A percentile compares a stretch with the other conserved stretches of the same genome.
Evolutionary conservation across 371 early-diverging fungal species (phyloP).

Genomic region (Apophysomyces elegans): DNA sequence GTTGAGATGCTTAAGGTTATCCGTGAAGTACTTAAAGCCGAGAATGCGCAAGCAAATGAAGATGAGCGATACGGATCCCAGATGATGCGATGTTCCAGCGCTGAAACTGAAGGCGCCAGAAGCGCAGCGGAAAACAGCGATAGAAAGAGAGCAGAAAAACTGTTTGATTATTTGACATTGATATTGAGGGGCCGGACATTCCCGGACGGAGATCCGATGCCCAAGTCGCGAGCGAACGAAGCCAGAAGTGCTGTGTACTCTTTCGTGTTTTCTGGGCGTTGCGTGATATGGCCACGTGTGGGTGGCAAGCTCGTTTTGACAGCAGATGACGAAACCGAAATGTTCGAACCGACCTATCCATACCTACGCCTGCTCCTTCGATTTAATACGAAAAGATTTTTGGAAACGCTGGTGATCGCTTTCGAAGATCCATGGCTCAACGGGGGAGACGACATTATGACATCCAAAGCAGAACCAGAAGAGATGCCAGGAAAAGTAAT

Average conservation of each 20-base stretch:
- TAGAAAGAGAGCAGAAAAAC: slow-evolving; percentile 59
- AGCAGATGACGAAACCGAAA: slow-evolving; percentile 58
- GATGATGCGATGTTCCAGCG: slow-evolving; percentile 19
- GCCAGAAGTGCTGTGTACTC: slow-evolving; percentile 79
- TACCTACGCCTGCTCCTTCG: slow-evolving; percentile 70
- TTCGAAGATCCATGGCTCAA: slow-evolving; percentile 77
- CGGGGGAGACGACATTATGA: slow-evolving; percentile 59
- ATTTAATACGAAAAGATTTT: slow-evolving; percentile 69
- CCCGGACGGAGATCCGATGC: slow-evolving; percentile 64
- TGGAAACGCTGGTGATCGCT: slow-evolving; percentile 67
- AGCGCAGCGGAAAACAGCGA: slow-evolving; percentile 30
- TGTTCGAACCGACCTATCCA: slow-evolving; percentile 74
- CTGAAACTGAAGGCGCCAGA: slow-evolving; percentile 12
- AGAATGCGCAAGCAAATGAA: slow-evolving; percentile 16
- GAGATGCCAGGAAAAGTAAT: slow-evolving; percentile 67
- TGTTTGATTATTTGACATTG: slow-evolving; percentile 76
- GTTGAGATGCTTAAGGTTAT: slow-evolving; percentile 74
- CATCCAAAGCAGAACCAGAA: slow-evolving; percentile 60
- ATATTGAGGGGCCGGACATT: slow-evolving; percentile 76
- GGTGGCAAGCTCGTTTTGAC: slow-evolving; percentile 63
- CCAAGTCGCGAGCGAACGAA: slow-evolving; percentile 58
- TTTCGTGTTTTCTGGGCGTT: slow-evolving; percentile 76
- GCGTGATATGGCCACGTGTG: slow-evolving; percentile 74
- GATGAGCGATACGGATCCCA: neutral
- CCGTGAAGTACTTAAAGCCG: slow-evolving; percentile 51